Conservation (phyloP, 805 yeast species). For the Spencermartinsiella europaea region DNA sequence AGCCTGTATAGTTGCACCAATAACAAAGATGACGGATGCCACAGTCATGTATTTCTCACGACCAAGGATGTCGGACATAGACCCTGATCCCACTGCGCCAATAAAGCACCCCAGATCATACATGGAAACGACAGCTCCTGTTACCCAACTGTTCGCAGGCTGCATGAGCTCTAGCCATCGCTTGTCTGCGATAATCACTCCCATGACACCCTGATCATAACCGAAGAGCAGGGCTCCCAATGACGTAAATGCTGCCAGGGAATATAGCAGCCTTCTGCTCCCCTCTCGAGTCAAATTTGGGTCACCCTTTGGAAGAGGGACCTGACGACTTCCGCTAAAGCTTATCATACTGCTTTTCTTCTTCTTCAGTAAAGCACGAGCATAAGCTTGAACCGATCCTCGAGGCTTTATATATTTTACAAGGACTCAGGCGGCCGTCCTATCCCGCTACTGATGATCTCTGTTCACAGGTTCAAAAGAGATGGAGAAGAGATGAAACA, state of each 20-base stretch:
- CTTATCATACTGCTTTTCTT: no score
- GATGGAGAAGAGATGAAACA: no score
- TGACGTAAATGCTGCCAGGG: constrained; percentile 16
- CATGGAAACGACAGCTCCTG: constrained; percentile 47
- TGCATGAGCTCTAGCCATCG: constrained; percentile 40
- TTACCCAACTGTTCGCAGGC: constrained; percentile 39
- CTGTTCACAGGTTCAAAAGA: no score
- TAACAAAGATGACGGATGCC: constrained; percentile 73
- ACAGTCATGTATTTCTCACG: constrained; percentile 77
- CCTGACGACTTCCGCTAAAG: neutral
- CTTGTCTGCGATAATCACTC: constrained; percentile 59
- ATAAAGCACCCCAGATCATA: constrained; percentile 43
- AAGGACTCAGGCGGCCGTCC: no score
- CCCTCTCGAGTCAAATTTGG: neutral
- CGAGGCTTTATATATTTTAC: no score
- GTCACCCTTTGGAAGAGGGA: neutral
- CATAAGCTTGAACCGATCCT: no score
- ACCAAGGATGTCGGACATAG: constrained; percentile 73
- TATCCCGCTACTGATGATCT: no score
- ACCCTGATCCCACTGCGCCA: constrained; percentile 42
- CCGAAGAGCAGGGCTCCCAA: constrained; percentile 47
- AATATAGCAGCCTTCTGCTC: constrained; percentile 4
- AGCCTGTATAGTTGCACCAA: constrained; percentile 61
- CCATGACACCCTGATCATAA: constrained; percentile 70
- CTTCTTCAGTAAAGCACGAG: no score